A percentile compares a stretch with the other conserved stretches of the same genome.
These are phyloP conservation scores for Sophora flavescens DNA, from an alignment of 306 rosid species.

Conservation along the genomic window DNA sequence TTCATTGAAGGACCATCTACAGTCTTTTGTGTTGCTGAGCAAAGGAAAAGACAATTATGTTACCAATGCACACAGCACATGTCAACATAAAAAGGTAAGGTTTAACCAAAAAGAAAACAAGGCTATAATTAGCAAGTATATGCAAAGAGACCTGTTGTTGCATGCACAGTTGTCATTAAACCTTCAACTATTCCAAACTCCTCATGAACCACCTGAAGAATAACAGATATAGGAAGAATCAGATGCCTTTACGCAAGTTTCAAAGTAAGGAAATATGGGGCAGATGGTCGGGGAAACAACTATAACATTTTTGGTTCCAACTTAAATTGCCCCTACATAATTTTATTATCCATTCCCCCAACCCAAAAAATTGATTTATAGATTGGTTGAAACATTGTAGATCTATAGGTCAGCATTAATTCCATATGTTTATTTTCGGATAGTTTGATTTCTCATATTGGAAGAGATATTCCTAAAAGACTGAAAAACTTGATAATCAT, in stretches of 20 bases:
- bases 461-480: background rate
- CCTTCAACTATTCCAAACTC: slow-evolving; percentile 96
- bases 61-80: slow-evolving; percentile 14
- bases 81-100: slow-evolving; percentile 2
- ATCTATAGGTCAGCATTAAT: background rate
- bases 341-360: background rate
- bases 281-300: background rate
- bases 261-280: background rate
- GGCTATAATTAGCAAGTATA: slow-evolving; percentile 1
- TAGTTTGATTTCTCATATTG: background rate
- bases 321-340: background rate
- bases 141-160: slow-evolving; percentile 84
- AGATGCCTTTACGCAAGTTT: slow-evolving; percentile 5
- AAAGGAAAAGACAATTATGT: slow-evolving; percentile 29
- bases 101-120: slow-evolving; percentile 13
- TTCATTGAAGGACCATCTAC: slow-evolving; percentile 99
- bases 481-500: slow-evolving; percentile 9
- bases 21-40: slow-evolving; percentile 95
- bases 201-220: slow-evolving; percentile 85
- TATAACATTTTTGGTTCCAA: background rate
- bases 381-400: background rate
- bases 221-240: background rate
- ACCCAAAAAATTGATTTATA: background rate
- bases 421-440: slow-evolving; percentile 4
- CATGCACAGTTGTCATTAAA: slow-evolving; percentile 99